A percentile compares a stretch with the other conserved stretches of the same genome.
phyloP scores from a whole-genome alignment of 176 grass and related monocot genomes.

The Chrysopogon serrulatus region DNA sequence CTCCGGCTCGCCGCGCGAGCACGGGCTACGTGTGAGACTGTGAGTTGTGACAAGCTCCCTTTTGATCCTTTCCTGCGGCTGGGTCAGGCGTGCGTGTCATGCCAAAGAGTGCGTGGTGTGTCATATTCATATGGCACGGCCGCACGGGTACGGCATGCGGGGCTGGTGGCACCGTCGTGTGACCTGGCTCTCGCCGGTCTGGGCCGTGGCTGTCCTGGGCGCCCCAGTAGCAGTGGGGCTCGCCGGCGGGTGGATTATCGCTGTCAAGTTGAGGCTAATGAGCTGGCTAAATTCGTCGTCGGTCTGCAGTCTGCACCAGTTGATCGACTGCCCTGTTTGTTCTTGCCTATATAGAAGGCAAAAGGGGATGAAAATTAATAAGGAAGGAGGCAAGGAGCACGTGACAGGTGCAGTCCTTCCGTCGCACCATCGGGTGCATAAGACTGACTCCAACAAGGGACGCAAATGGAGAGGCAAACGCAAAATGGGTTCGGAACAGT shows the following conservation, averaged over 20 bases:
- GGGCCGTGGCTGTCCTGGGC: not conserved
- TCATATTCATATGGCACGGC: not conserved
- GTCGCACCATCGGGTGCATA: no score
- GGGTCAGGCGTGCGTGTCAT: no score
- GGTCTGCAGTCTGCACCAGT: no score
- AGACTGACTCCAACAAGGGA: no score
- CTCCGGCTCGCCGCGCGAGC: no score
- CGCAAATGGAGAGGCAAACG: no score
- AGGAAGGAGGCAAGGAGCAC: no score
- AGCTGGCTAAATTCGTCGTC: not conserved
- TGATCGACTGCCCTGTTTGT: not conserved
- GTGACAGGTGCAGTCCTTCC: no score
- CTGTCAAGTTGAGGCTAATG: not conserved
- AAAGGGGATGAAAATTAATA: no score
- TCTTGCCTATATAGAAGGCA: not conserved
- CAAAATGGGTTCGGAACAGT: no score
- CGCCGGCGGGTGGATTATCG: conserved; percentile 27
- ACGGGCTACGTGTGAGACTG: no score
- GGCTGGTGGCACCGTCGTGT: not conserved
- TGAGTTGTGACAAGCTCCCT: not conserved
- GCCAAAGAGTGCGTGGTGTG: not conserved
- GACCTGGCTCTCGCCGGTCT: conserved; percentile 27
- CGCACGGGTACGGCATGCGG: not conserved
- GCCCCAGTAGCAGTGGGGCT: conserved; percentile 1
- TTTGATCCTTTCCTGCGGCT: no score